Base-by-base conservation (phyloP, 768 basidiomycete species). In the Rhizopogon salebrosus region DNA sequence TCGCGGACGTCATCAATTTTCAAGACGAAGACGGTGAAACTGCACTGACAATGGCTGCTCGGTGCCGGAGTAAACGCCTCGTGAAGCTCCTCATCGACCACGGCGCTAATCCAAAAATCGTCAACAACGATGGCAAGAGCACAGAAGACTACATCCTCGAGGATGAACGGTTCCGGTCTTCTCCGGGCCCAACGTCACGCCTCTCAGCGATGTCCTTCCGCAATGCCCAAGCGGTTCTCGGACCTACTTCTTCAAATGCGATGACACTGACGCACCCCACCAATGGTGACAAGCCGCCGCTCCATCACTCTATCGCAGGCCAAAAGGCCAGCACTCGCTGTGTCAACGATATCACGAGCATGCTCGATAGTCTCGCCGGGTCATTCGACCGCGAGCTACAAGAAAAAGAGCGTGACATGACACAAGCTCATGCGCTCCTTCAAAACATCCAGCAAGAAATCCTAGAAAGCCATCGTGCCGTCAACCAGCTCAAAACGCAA, bases 1-100 rank as follows among this genome's bases (percentile, higher is more conserved):
- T 99, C 27, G 92, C 93, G 29, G 97, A 99, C 63, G 92, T 99
- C 42, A 93, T 99, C 70, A 99, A 99, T 65, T 98, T 98, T 67
- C 97, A 97, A 67, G 95, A 98, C 65, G 94, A 98, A 66, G 97
- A 99, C 58, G 95, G 95, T 34, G 97, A 99, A 72, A 98, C 97
- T 6, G 93, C 97, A 10, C 71, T 99, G 55, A 98, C 97, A 3
- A 83, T 99, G 77, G 95, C 97, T 18, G 95, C 97, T 13, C 80
- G 97, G 39, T 98, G 95, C 65, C 76, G 97, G 52, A 94, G 91
- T 69, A 95, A 97, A 69, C 88, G 95, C 13, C 80, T 99, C 4
- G 94, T 98, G 60, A 97, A 95, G 67, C 79, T 95, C 34, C 81
- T 99, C 48, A 87, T 99, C 54, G 95, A 99, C 69, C 89, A 98